Percentiles rank a stretch among this genome's conserved stretches.
These are phyloP conservation scores for Pythium oligandrum DNA, from an alignment of 352 stramenopile species.

Conservation along the genomic window DNA sequence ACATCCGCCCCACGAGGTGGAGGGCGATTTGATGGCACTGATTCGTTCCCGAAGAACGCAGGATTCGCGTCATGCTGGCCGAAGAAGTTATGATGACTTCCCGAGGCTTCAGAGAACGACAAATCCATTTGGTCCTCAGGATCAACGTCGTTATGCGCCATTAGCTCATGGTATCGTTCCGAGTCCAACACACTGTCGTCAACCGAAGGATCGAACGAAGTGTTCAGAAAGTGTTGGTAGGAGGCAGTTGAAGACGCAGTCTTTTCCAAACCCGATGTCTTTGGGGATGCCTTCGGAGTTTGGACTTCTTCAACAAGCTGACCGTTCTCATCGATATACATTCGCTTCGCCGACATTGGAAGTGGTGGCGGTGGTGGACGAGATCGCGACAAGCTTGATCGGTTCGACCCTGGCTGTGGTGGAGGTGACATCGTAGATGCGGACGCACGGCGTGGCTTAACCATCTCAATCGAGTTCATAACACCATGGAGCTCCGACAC, in stretches of 20 bases:
- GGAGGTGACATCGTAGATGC: conserved; percentile 7
- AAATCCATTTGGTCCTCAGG: conserved; percentile 1
- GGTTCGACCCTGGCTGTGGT: conserved; percentile 3
- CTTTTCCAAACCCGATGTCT: conserved; percentile 14
- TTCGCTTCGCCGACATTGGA: conserved; percentile 2
- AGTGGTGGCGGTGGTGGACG: conserved; percentile 7
- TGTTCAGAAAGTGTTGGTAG: neutral
- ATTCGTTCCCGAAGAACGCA: neutral
- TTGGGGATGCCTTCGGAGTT: too few species aligned
- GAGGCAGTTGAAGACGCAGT: conserved; percentile 4
- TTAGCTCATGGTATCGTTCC: neutral
- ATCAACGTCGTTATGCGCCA: conserved; percentile 1
- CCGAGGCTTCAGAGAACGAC: neutral
- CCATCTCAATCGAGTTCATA: conserved; percentile 62
- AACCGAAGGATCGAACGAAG: neutral
- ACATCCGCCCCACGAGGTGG: neutral
- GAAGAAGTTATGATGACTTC: conserved; percentile 11
- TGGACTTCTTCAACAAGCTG: neutral
- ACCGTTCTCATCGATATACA: conserved; percentile 21
- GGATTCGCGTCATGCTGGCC: conserved; percentile 4
- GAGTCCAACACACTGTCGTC: neutral
- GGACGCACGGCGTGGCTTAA: conserved; percentile 14
- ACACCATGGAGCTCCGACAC: conserved; percentile 55
- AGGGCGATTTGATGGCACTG: neutral
- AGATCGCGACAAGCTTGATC: neutral